Evolutionary conservation across 2,329 filamentous ascomycete genomes (phyloP).

Genomic region (Fusarium mexicanum): DNA sequence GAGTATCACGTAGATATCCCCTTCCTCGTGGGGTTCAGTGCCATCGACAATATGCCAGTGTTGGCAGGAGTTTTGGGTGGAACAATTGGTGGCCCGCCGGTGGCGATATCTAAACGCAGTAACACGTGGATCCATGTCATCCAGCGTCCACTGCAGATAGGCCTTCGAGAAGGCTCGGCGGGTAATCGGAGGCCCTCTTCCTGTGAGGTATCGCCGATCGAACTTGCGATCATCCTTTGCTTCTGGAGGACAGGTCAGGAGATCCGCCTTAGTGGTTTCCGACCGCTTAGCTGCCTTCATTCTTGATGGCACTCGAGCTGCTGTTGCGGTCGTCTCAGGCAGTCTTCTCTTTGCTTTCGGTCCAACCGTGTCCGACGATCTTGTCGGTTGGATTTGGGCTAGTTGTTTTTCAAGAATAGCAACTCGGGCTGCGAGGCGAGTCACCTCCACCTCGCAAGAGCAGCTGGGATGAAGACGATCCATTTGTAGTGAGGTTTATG

Average conservation of each 20-base stretch:
- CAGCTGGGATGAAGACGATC: too few relatives aligned
- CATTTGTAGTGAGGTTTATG: not conserved
- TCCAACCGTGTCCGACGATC: accelerated
- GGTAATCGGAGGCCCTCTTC: not conserved
- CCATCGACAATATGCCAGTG: not conserved
- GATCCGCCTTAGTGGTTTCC: not conserved
- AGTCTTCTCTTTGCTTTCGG: too few relatives aligned
- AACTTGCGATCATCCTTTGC: not conserved
- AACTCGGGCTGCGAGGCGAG: not conserved
- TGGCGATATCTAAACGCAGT: not conserved
- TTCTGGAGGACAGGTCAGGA: not conserved
- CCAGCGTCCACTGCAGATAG: not conserved
- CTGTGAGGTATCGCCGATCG: not conserved
- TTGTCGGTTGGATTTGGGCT: accelerated
- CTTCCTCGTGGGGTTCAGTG: not conserved
- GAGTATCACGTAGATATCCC: accelerated
- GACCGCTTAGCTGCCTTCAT: not conserved
- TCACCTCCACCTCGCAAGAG: accelerated
- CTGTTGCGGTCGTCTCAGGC: too few relatives aligned
- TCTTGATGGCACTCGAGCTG: too few relatives aligned
- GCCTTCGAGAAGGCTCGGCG: not conserved
- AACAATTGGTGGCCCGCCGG: not conserved
- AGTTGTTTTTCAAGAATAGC: not conserved
- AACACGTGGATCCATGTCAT: not conserved
- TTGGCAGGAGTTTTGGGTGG: not conserved